Conservation (phyloP, 371 early-diverging fungal genomes). For the Choanephora cucurbitarum region DNA sequence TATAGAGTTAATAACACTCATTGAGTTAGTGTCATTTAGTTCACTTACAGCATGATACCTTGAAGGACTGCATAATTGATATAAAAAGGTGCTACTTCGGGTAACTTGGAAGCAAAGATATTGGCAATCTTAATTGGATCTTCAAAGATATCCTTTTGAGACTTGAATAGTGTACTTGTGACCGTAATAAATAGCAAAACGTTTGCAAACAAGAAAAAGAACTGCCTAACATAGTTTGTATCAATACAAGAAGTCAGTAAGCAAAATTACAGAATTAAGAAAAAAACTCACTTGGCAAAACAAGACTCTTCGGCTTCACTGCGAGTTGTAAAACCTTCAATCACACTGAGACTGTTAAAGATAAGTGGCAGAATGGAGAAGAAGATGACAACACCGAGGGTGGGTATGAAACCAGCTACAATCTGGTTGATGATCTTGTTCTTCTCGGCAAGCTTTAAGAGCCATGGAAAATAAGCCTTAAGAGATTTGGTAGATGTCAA, state of each 20-base stretch:
- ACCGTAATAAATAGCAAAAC: constrained; percentile 85
- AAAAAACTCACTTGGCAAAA: constrained; percentile 58
- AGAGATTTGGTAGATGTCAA: constrained; percentile 55
- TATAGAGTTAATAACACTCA: too few relatives aligned
- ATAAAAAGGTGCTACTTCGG: constrained; percentile 69
- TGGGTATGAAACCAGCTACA: constrained; percentile 62
- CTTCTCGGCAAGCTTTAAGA: constrained; percentile 45
- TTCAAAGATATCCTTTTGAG: constrained; percentile 69
- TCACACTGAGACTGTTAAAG: constrained; percentile 52
- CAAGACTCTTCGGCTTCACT: constrained; percentile 72
- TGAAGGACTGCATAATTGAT: constrained; percentile 65
- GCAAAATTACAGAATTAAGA: background rate
- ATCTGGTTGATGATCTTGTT: constrained; percentile 54
- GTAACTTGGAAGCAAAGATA: constrained; percentile 69
- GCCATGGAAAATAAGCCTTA: constrained; percentile 49
- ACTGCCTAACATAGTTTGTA: too few relatives aligned
- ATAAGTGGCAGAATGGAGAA: constrained; percentile 67
- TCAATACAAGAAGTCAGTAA: too few relatives aligned
- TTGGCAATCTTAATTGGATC: constrained; percentile 70
- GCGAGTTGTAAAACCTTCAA: constrained; percentile 69
- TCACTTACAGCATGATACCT: constrained; percentile 58
- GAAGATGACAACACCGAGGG: constrained; percentile 58
- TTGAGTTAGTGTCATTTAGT: too few relatives aligned
- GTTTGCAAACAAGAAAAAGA: constrained; percentile 87
- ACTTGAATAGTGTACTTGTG: constrained; percentile 75